Evolutionary conservation across 257 asterid species (phyloP).

Genomic region (Lycium barbarum): DNA sequence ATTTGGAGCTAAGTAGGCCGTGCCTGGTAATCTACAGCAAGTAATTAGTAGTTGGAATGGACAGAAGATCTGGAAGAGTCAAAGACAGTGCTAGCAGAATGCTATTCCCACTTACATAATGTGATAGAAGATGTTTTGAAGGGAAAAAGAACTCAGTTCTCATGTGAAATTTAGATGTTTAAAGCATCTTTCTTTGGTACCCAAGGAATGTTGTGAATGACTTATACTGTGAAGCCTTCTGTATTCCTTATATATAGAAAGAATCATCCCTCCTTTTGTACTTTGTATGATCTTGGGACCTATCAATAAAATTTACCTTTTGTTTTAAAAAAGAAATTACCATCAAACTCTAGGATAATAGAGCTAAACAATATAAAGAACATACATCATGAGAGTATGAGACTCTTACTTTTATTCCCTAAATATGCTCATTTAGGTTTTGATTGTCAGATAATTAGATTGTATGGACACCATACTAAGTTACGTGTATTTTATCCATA

Average conservation of each 20-base stretch:
- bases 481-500: background rate
- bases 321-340: background rate
- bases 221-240: background rate
- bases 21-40: background rate
- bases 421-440: constrained; percentile 3
- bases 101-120: background rate
- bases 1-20: constrained; percentile 9
- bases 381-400: background rate
- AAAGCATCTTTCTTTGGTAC: background rate
- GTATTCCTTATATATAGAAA: background rate
- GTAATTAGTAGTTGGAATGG: constrained; percentile 5
- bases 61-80: constrained; percentile 19
- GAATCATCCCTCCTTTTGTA: background rate
- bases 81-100: background rate
- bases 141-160: background rate
- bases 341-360: background rate
- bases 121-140: background rate
- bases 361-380: background rate
- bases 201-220: background rate
- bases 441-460: background rate
- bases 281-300: background rate
- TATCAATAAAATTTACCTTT: background rate
- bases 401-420: background rate
- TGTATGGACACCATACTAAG: background rate
- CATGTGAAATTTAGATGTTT: constrained; percentile 11